Evolutionary conservation across 306 rosid species (phyloP).

Genomic region (Luffa acutangula): DNA sequence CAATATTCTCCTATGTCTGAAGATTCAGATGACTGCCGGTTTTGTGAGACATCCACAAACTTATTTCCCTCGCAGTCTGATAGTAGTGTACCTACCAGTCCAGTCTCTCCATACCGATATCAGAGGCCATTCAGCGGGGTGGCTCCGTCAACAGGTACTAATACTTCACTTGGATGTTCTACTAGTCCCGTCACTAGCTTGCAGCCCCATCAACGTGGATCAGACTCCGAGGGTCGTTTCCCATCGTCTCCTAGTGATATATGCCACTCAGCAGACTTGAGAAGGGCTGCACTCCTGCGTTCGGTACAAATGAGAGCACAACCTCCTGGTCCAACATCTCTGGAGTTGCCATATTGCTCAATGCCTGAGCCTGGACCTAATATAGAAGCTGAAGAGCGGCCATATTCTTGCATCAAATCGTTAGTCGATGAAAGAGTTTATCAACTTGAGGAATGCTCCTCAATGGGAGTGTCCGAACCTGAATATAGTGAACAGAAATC

Average conservation of each 20-base stretch:
- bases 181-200: constrained; percentile 30
- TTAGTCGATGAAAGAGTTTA: constrained; percentile 65
- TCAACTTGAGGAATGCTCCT: constrained; percentile 53
- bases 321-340: constrained; percentile 42
- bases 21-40: constrained; percentile 77
- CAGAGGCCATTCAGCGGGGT: constrained; percentile 40
- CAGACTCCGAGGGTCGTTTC: constrained; percentile 92
- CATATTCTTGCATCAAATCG: constrained; percentile 58
- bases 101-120: constrained; percentile 76
- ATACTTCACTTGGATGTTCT: constrained; percentile 38
- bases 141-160: constrained; percentile 42
- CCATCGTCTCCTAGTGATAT: constrained; percentile 98
- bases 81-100: constrained; percentile 71
- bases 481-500: constrained; percentile 43
- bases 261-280: constrained; percentile 92
- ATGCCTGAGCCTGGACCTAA: constrained; percentile 50
- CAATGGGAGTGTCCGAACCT: constrained; percentile 32
- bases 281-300: constrained; percentile 94
- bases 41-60: constrained; percentile 45
- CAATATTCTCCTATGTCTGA: constrained; percentile 99
- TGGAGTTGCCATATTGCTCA: constrained; percentile 53
- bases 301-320: constrained; percentile 96
- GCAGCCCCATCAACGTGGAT: constrained; percentile 82
- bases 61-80: constrained; percentile 54
- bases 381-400: constrained; percentile 55